Evolutionary conservation across 164 flowering plant genomes (phyloP), one percentile per base, ranked within the genome.

Genomic region (Echeveria elegans): DNA sequence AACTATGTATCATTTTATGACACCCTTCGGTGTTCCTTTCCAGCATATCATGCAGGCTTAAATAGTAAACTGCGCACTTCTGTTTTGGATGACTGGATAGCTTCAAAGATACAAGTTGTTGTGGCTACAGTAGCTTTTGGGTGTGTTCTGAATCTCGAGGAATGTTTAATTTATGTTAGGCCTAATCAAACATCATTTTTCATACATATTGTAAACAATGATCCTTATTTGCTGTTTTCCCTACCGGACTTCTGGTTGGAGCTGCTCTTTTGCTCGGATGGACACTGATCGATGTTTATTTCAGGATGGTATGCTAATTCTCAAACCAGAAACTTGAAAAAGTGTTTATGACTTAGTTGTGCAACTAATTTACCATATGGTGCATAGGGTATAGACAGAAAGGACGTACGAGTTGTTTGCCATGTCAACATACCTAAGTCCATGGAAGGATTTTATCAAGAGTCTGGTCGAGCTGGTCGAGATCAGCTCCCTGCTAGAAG

Each of bases 401-500:
- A 84, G 77, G 96, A 93, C 82, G 94, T 90, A 66, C 77, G 96
- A 68, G 61, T 87, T 74, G 98, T 93, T 69, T 88, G 90, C 80
- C 98, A 93, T 76, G 88, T 77, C 74, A 86, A 93, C 79, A 80
- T 90, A 69, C 97, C 98, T 31, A 93, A 90, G 81, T 88, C 96
- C 64, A 93, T 93, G 98, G 98, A 90, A 80, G 73, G 85, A 41
- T 93, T 90, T 73, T 93, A 93, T 75, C 98, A 93, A 75, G 98
- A 93, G 77, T 90, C 96, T n/a, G 98, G 98, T 69, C 85, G 97
- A 87, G 97, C 96, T 75, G 97, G 97, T 18, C 97, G 97, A 70
- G 96, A 93, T 86, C 97, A 85, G 72, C 67, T 81, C 73, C 88
- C 90, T 52, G 82, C 90, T 67, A 85, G 76, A 87, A 93, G 97